These are phyloP conservation scores for Penicillium argentinense DNA, from an alignment of 495 filamentous ascomycete genomes.

Conservation along the genomic window DNA sequence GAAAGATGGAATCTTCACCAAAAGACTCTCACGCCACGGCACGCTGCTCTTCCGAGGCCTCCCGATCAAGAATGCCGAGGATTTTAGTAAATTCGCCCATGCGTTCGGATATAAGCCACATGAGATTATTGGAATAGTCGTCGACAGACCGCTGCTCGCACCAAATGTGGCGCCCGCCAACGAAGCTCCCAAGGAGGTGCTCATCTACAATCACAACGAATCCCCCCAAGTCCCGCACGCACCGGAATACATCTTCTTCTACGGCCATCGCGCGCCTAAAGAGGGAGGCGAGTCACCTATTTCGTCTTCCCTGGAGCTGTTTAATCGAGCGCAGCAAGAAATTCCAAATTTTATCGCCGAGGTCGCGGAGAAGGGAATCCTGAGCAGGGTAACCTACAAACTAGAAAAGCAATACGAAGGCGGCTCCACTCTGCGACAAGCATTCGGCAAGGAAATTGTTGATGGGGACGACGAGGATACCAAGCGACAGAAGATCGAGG, in stretches of 20 bases:
- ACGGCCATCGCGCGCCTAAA: constrained; percentile 32
- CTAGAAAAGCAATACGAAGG: constrained; percentile 43
- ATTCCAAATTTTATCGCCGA: constrained; percentile 49
- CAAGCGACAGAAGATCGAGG: constrained; percentile 45
- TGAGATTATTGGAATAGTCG: constrained; percentile 57
- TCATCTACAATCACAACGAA: constrained; percentile 57
- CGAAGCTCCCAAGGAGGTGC: constrained; percentile 49
- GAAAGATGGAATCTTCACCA: constrained; percentile 45
- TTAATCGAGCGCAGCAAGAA: constrained; percentile 43
- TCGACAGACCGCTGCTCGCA: constrained; percentile 48
- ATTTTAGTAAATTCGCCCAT: constrained; percentile 54
- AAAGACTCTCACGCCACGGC: constrained; percentile 55
- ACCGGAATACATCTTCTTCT: constrained; percentile 56
- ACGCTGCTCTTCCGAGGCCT: constrained; percentile 35
- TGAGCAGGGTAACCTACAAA: constrained; percentile 47
- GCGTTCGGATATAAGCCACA: constrained; percentile 54
- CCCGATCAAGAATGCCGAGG: constrained; percentile 31
- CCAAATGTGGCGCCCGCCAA: constrained; percentile 55
- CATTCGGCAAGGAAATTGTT: constrained; percentile 50
- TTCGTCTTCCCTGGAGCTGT: constrained; percentile 51
- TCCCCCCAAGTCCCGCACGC: constrained; percentile 54
- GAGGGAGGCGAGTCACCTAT: constrained; percentile 53
- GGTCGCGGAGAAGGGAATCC: constrained; percentile 45
- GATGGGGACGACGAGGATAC: constrained; percentile 47
- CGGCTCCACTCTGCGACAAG: constrained; percentile 51